phyloP scores from a whole-genome alignment of 2,329 filamentous ascomycete genomes.

The Diaporthe ilicicola region DNA sequence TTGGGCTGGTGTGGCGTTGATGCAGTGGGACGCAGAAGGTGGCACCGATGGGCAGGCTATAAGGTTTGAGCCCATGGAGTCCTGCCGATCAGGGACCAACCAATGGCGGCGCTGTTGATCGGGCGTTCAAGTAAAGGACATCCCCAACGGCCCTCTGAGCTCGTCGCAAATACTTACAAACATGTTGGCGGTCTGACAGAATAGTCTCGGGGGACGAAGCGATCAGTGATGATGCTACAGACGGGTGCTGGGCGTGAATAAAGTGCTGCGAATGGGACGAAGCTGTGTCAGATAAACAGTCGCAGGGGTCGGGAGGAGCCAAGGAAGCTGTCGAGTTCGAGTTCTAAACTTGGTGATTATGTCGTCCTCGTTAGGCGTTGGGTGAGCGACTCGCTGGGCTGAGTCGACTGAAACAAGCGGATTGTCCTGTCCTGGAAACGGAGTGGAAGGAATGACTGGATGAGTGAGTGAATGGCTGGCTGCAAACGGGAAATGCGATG shows the following conservation, averaged over 20 bases:
- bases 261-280: background rate
- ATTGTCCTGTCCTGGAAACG: background rate
- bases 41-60: background rate
- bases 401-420: background rate
- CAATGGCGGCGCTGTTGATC: background rate
- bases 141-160: background rate
- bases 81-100: slow-evolving; percentile 10
- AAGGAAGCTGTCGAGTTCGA: background rate
- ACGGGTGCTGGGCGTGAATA: background rate
- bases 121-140: background rate
- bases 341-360: background rate
- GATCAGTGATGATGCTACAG: background rate
- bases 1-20: background rate
- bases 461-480: background rate
- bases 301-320: background rate
- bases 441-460: background rate
- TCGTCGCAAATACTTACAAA: slow-evolving; percentile 20
- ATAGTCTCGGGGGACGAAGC: background rate
- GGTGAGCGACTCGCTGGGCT: background rate
- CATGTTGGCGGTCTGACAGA: background rate
- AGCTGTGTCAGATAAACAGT: slow-evolving; percentile 12
- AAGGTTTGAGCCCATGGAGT: background rate
- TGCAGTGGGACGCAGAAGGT: background rate
- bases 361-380: background rate
- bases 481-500: background rate